Evolutionary conservation across 805 yeast genomes (phyloP), one percentile per base, ranked within the genome.

Genomic region (Starmerella bombicola): DNA sequence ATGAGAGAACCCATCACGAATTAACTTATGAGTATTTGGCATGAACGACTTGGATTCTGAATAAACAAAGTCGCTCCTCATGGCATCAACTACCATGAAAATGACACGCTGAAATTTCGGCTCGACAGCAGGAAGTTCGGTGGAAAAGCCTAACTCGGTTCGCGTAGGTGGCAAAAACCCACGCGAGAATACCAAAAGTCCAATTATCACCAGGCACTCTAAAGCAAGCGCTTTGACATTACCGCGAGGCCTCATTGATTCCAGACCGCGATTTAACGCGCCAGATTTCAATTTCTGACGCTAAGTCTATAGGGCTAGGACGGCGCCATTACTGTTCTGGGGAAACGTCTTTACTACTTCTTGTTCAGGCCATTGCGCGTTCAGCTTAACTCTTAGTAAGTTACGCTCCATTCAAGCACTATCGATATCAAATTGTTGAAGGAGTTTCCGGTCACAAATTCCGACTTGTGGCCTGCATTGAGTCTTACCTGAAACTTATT

Each of bases 101-200:
- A 91, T 73, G 17, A 85, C 59, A 51, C 74, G 78, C 37, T 74
- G 70, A 54, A 82, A 88, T 42, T 68, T 68, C 1, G 74, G 47
- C 1, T 55, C 57, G 5, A 47, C 55, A 30, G 7, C 51, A 41
- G 41, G 51, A 9, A 18, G 29, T 10, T 23, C 37, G 13, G 40
- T 12, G 29, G 47, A 37, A 24, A 52, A 46, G 3, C 94, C 95
- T 1, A 77, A 71, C 16, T 83, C 63, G 0, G 79, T 75, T 1
- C 74, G 76, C 55, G 88, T 86, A n/a, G 83, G 76, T 0, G 98
- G 97, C 56, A 91, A 85, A 54, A 88, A 91, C 0, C 98, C 98
- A 38, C 66, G 65, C 33, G 81, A 72, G 55, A 88, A 88, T 5
- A 78, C 53, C 17, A 73, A 46, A 16, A 80, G 63, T 0, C 86